Evolutionary conservation across 192 early-diverging fungal species (phyloP), one percentile per base, ranked within the genome.

Genomic region (Rhizophagus clarus): DNA sequence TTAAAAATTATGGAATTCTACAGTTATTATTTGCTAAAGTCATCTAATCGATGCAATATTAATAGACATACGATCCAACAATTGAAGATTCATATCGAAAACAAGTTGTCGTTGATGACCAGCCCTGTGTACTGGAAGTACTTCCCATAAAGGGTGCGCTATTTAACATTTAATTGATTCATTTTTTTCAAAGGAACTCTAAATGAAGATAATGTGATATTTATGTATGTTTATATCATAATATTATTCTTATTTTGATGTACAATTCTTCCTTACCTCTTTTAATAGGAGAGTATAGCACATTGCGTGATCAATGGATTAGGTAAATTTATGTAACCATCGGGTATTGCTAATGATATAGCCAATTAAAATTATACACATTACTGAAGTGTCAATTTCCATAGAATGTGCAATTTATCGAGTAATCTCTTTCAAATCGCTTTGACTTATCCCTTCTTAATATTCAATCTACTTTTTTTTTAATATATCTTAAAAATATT

Each of bases 61-160:
- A 8, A 20, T 69, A 93, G 89, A 97, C 95, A 79, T 99, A 98
- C 82, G 96, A 98, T 88, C 98, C 97, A 68, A 99, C 97, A 12
- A 99, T 98, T 79, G 97, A 98, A 87, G 98, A 97, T 85, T 97
- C 95, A 20, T 98, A 98, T 86, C 88, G 95, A 78, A 97, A 97
- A 88, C 96, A 97, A 87, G 96, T 97, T 20, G 97, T 97, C 47
- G 95, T 98, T 72, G 98, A 99, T 85, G 96, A 95, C 61, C 93
- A 97, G 83, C 95, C 96, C 74, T 99, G 96, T 85, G 95, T 98
- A 83, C 84, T 99, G 26, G 98, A 99, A 86, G 95, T 99, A 81
- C 88, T 99, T 40, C 37, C 37, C 8, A 40, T 40, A 40, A 40
- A 40, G 37, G 37, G 37, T 40, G 6, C 6, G 37, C 37, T 40